A percentile compares a stretch with the other conserved stretches of the same genome.
Conservation (phyloP, 352 stramenopile genomes). For the Globisporangium polare region DNA sequence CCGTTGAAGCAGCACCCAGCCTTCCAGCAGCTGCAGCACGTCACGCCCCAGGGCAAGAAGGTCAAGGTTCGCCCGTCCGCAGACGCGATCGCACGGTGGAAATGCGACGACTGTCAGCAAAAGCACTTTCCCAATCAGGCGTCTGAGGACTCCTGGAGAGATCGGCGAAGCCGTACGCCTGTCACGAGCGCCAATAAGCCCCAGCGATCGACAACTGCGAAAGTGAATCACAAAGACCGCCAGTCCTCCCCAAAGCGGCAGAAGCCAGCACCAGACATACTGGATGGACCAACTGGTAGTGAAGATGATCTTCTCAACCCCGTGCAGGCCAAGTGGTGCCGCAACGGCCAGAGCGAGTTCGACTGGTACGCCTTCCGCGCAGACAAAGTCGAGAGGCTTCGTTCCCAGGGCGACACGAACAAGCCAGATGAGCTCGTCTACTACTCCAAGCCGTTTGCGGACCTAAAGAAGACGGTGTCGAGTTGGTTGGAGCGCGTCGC, state of each 20-base stretch:
- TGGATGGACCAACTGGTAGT: background rate
- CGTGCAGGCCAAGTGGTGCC: slow-evolving; percentile 9
- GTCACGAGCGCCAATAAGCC: background rate
- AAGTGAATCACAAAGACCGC: background rate
- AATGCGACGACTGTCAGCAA: slow-evolving; percentile 21
- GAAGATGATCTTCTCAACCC: background rate
- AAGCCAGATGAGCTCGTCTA: slow-evolving; percentile 33
- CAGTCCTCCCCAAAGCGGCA: background rate
- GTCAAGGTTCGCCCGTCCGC: slow-evolving; percentile 6
- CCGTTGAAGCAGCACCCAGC: slow-evolving; percentile 59
- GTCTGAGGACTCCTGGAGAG: background rate
- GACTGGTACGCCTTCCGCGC: slow-evolving; percentile 32
- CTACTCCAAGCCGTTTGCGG: slow-evolving; percentile 40
- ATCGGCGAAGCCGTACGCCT: no score
- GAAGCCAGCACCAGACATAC: background rate
- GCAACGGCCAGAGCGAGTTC: background rate
- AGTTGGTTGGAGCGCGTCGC: slow-evolving; percentile 38
- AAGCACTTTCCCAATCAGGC: background rate
- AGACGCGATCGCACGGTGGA: slow-evolving; percentile 21
- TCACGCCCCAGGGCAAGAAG: slow-evolving; percentile 3
- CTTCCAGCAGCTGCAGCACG: slow-evolving; percentile 18
- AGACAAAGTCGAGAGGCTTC: slow-evolving; percentile 2
- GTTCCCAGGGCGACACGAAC: background rate
- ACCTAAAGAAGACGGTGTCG: slow-evolving; percentile 43
- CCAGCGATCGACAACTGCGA: background rate